Conservation (phyloP, 2,329 filamentous ascomycete genomes). For the Drechslera avenae region DNA sequence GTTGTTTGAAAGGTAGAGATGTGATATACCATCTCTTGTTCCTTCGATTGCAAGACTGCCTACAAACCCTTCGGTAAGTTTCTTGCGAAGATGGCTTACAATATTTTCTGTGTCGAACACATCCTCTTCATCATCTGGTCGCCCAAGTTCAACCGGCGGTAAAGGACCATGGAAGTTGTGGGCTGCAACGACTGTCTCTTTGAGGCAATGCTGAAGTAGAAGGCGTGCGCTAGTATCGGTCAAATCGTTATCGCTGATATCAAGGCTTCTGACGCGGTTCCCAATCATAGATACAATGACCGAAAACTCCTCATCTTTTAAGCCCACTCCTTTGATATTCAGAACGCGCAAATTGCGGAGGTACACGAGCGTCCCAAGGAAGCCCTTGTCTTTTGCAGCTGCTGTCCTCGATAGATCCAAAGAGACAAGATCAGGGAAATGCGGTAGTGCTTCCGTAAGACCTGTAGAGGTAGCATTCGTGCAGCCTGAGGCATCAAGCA, state of each 20-base stretch:
- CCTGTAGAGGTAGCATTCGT: constrained; percentile 63
- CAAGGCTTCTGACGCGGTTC: constrained; percentile 60
- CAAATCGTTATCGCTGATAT: constrained; percentile 62
- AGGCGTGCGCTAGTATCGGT: constrained; percentile 61
- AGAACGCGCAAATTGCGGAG: constrained; percentile 61
- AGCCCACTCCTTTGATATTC: constrained; percentile 59
- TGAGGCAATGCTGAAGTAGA: constrained; percentile 59
- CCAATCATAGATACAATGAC: constrained; percentile 59
- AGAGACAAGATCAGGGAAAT: constrained; percentile 62
- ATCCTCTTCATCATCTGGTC: constrained; percentile 45
- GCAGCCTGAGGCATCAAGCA: constrained; percentile 63
- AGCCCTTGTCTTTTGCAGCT: constrained; percentile 55
- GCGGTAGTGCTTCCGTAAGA: constrained; percentile 57
- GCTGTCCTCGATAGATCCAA: constrained; percentile 63
- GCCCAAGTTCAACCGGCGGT: constrained; percentile 28
- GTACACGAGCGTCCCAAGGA: constrained; percentile 55
- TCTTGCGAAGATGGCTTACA: constrained; percentile 57
- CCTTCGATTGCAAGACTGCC: constrained; percentile 62
- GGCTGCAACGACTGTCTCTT: constrained; percentile 21
- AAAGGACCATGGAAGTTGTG: constrained; percentile 21
- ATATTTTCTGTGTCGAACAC: constrained; percentile 51
- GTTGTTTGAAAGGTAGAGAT: constrained; percentile 64
- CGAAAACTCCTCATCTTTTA: constrained; percentile 60
- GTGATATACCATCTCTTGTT: constrained; percentile 62
- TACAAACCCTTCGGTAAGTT: constrained; percentile 50